Evolutionary conservation across 2,329 filamentous ascomycete genomes (phyloP).

Genomic region (Cryphonectria japonica): DNA sequence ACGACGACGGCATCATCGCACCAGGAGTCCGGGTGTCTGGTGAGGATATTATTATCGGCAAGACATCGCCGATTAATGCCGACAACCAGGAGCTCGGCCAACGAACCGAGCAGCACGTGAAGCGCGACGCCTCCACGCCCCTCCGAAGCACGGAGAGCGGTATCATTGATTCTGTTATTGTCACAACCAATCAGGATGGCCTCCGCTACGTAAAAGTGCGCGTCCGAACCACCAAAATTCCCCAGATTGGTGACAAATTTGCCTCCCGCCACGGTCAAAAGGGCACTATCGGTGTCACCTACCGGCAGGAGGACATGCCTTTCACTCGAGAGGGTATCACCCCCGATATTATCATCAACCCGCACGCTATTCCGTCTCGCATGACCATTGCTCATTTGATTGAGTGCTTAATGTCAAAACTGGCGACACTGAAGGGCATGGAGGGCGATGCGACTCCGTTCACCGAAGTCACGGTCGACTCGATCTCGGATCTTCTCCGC

Average conservation of each 20-base stretch:
- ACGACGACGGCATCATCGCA: conserved; percentile 92
- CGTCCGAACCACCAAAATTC: conserved; percentile 95
- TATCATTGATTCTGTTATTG: conserved; percentile 89
- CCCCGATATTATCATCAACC: conserved; percentile 98
- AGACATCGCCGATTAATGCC: conserved; percentile 91
- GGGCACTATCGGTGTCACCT: conserved; percentile 98
- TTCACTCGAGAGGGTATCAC: conserved; percentile 90
- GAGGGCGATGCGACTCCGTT: conserved; percentile 98
- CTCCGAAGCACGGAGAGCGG: conserved; percentile 94
- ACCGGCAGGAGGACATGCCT: conserved; percentile 97
- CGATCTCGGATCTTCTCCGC: conserved; percentile 82
- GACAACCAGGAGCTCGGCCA: conserved; percentile 94
- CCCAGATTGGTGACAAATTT: conserved; percentile 99
- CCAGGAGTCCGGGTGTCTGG: conserved; percentile 94
- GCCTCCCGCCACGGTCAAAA: conserved; percentile 99
- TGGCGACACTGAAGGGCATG: conserved; percentile 88
- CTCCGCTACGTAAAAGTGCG: conserved; percentile 96
- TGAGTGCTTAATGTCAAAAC: conserved; percentile 96
- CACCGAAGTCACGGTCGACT: conserved; percentile 95
- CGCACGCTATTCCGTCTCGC: conserved; percentile 98
- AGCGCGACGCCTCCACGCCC: conserved; percentile 94
- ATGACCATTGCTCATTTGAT: conserved; percentile 99
- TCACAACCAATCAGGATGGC: conserved; percentile 94
- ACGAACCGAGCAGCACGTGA: conserved; percentile 85
- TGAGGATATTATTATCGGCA: conserved; percentile 98